These are phyloP conservation scores for Endotrypanum monterogeii DNA, from an alignment of 208 protist genomes.

Conservation along the genomic window DNA sequence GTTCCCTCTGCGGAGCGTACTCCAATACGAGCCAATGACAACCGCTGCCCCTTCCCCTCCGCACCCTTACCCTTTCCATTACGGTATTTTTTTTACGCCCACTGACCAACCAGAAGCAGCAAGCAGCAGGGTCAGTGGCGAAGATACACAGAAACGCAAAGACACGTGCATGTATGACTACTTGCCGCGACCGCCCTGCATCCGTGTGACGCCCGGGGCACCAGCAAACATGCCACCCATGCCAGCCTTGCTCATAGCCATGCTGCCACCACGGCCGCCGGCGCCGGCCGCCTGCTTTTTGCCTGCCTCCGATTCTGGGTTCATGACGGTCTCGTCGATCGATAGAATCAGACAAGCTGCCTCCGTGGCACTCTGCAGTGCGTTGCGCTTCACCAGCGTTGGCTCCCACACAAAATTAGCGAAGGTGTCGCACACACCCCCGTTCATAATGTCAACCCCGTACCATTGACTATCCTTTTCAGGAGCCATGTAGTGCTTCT, in stretches of 20 bases:
- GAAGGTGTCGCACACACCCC: slow-evolving; percentile 98
- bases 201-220: slow-evolving; percentile 79
- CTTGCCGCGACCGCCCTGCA: slow-evolving; percentile 86
- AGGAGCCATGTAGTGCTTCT: slow-evolving; percentile 93
- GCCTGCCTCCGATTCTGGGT: slow-evolving; percentile 90
- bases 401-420: slow-evolving; percentile 99
- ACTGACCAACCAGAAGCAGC: background rate
- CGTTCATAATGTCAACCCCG: slow-evolving; percentile 98
- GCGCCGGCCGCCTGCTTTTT: slow-evolving; percentile 85
- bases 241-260: slow-evolving; percentile 88
- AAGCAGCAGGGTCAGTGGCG: background rate
- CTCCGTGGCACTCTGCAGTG: slow-evolving; percentile 98
- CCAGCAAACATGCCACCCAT: slow-evolving; percentile 94
- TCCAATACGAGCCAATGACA: background rate
- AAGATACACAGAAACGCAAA: no score
- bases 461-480: slow-evolving; percentile 88
- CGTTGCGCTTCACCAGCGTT: slow-evolving; percentile 98
- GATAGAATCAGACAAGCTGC: slow-evolving; percentile 99
- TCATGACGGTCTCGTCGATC: slow-evolving; percentile 99
- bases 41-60: no score
- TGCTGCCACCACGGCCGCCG: slow-evolving; percentile 62
- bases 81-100: background rate
- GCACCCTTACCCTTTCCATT: background rate
- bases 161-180: slow-evolving; percentile 26
- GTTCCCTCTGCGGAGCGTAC: background rate